Evolutionary conservation across 768 basidiomycete species (phyloP).

Genomic region (Artomyces pyxidatus): DNA sequence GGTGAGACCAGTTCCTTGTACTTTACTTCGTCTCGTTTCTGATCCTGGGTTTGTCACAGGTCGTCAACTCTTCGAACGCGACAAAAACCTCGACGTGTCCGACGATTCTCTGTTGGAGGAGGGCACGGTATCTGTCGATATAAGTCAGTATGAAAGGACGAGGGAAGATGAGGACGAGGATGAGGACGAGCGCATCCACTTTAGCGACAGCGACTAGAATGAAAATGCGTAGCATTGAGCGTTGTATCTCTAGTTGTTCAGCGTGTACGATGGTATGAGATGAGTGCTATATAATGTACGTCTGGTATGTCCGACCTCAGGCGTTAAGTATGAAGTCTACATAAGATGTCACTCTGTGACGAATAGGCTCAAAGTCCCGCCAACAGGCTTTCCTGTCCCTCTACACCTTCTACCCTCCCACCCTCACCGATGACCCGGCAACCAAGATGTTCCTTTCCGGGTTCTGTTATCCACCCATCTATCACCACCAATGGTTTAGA

Average conservation of each 20-base stretch:
- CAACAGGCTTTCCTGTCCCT: slow-evolving; percentile 8
- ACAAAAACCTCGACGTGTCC: slow-evolving; percentile 57
- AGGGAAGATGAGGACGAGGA: slow-evolving; percentile 52
- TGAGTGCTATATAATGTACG: too few species aligned
- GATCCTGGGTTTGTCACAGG: slow-evolving; percentile 38
- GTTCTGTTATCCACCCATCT: slow-evolving; percentile 46
- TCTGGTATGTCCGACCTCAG: too few species aligned
- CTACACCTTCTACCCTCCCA: slow-evolving; percentile 17
- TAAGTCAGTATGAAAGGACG: slow-evolving; percentile 80
- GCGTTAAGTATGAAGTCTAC: too few species aligned
- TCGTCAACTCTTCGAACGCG: slow-evolving; percentile 85
- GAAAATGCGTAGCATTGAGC: too few species aligned
- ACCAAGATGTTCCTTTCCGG: slow-evolving; percentile 46
- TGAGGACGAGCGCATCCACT: slow-evolving; percentile 54
- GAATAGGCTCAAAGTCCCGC: slow-evolving; percentile 12
- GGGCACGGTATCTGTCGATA: slow-evolving; percentile 78
- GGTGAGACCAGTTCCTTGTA: slow-evolving; percentile 40
- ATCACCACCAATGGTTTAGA: slow-evolving; percentile 34
- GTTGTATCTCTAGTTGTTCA: too few species aligned
- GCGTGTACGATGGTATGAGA: too few species aligned
- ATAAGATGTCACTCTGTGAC: too few species aligned
- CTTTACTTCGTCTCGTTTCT: slow-evolving; percentile 5
- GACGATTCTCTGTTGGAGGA: slow-evolving; percentile 83
- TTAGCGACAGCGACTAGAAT: slow-evolving; percentile 90
- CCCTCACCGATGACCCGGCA: slow-evolving; percentile 50